Evolutionary conservation across 169 alveolate species (phyloP).

Genomic region (Ichthyophthirius multifiliis): DNA sequence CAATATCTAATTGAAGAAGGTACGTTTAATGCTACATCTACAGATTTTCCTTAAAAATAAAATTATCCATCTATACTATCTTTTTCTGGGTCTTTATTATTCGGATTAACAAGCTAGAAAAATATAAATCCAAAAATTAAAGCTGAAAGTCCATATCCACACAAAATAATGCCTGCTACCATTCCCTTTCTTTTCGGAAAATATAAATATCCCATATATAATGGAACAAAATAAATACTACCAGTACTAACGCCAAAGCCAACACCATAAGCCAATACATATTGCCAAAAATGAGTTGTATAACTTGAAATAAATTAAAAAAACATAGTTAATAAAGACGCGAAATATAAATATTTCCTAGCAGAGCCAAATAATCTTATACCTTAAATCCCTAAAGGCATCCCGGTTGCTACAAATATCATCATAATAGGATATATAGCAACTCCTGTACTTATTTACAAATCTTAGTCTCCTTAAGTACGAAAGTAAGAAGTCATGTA

Average conservation of each 20-base stretch:
- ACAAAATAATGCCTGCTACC: background rate
- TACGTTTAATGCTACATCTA: background rate
- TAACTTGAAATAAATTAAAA: background rate
- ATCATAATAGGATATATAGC: background rate
- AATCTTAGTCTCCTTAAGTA: background rate
- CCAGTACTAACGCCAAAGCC: background rate
- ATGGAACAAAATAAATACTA: background rate
- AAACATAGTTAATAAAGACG: background rate
- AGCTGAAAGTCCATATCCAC: background rate
- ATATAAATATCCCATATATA: background rate
- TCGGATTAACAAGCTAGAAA: background rate
- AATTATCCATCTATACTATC: background rate
- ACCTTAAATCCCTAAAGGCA: background rate
- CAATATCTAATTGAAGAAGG: background rate
- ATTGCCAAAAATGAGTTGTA: background rate
- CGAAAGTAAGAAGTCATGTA: background rate
- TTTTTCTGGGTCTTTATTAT: background rate
- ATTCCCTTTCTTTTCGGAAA: background rate
- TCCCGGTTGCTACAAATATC: constrained; percentile 1
- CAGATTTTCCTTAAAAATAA: background rate
- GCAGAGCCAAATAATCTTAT: background rate
- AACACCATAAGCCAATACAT: background rate
- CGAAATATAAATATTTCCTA: background rate
- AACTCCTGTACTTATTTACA: background rate
- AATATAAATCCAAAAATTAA: background rate